A percentile compares a stretch with the other conserved stretches of the same genome.
Evolutionary conservation across 2,329 filamentous ascomycete genomes (phyloP).

Genomic region (Paramyrothecium roridum): DNA sequence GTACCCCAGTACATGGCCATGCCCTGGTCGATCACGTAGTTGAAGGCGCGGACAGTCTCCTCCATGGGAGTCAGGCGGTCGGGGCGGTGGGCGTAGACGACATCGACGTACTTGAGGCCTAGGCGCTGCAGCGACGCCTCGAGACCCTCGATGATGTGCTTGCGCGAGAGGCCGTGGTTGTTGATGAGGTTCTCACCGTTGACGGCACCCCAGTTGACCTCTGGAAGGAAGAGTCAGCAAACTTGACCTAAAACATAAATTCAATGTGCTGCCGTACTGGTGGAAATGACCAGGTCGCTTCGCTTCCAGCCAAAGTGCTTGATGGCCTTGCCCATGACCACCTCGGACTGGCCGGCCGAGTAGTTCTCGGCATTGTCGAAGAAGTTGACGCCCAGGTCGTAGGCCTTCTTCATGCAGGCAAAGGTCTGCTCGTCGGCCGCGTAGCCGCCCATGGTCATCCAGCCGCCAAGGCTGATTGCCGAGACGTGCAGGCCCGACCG

Average conservation of each 20-base stretch:
- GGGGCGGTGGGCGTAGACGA: slow-evolving; percentile 68
- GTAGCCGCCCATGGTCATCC: slow-evolving; percentile 66
- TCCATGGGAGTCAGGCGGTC: slow-evolving; percentile 68
- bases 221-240: slow-evolving; percentile 10
- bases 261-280: too few relatives aligned
- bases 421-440: slow-evolving; percentile 61
- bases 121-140: slow-evolving; percentile 55
- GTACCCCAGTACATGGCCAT: slow-evolving; percentile 65
- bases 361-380: slow-evolving; percentile 62
- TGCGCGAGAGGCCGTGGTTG: slow-evolving; percentile 63
- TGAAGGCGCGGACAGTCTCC: slow-evolving; percentile 68
- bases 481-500: slow-evolving; percentile 64
- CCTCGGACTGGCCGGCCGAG: slow-evolving; percentile 58
- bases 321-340: slow-evolving; percentile 62
- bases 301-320: slow-evolving; percentile 59
- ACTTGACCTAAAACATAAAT: too few relatives aligned
- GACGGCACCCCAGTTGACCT: slow-evolving; percentile 63
- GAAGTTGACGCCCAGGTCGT: slow-evolving; percentile 59
- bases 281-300: slow-evolving; percentile 58
- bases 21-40: slow-evolving; percentile 64
- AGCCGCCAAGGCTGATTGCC: slow-evolving; percentile 61
- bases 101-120: slow-evolving; percentile 59
- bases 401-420: slow-evolving; percentile 60
- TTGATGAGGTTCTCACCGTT: slow-evolving; percentile 62
- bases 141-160: slow-evolving; percentile 59